Evolutionary conservation across 2,329 filamentous ascomycete species (phyloP).

Genomic region (Clathrospora elynae): DNA sequence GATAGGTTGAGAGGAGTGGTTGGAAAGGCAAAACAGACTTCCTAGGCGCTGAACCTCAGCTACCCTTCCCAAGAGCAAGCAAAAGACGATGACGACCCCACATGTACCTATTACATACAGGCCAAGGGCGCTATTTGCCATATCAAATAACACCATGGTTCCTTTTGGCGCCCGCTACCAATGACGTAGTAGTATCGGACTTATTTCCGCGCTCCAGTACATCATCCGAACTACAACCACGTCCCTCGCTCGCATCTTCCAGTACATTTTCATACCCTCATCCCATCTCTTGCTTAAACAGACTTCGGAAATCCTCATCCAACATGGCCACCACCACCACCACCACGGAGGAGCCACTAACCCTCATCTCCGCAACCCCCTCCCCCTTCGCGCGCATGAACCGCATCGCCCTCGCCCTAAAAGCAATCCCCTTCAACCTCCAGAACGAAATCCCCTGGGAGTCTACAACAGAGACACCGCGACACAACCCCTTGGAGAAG

Average conservation of each 20-base stretch:
- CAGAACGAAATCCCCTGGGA: constrained; percentile 54
- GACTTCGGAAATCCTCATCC: not conserved
- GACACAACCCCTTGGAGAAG: constrained; percentile 51
- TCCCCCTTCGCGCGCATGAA: constrained; percentile 52
- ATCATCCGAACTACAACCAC: not conserved
- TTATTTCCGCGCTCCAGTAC: constrained; percentile 5
- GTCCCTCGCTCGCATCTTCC: not conserved
- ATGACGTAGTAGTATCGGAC: constrained; percentile 6
- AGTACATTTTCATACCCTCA: not conserved
- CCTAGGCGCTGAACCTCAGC: no score
- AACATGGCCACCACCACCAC: not conserved
- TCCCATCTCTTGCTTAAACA: not conserved
- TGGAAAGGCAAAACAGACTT: no score
- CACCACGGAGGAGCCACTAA: constrained; percentile 10
- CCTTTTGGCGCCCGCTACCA: not conserved
- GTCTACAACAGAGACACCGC: constrained; percentile 45
- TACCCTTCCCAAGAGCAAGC: no score
- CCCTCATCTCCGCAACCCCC: constrained; percentile 41
- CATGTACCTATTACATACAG: no score
- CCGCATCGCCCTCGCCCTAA: constrained; percentile 49
- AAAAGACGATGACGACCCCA: no score
- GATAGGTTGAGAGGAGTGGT: no score
- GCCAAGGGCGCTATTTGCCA: not conserved
- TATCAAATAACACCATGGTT: constrained; percentile 2
- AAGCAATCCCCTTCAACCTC: constrained; percentile 49